phyloP scores from a whole-genome alignment of 2,329 filamentous ascomycete genomes.

The Epichloe aotearoae region DNA sequence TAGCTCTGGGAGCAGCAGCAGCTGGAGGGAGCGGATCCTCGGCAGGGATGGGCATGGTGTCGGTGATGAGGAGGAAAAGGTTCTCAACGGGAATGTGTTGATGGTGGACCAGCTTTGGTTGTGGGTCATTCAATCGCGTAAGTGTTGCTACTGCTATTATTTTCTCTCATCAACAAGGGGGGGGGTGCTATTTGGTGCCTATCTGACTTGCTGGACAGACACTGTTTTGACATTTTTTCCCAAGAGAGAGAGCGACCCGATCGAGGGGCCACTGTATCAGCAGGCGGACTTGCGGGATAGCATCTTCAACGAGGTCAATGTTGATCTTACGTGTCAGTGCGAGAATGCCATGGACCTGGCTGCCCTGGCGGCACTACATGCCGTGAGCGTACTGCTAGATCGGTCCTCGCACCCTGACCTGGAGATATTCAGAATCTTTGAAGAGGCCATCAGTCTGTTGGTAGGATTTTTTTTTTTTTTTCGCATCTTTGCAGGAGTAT shows the following conservation, averaged over 20 bases:
- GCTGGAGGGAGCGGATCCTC: slow-evolving; percentile 15
- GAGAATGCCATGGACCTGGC: slow-evolving; percentile 50
- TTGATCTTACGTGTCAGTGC: slow-evolving; percentile 47
- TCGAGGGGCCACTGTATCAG: slow-evolving; percentile 41
- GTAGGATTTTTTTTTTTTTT: slow-evolving; percentile 21
- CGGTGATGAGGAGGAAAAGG: slow-evolving; percentile 21
- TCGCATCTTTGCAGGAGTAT: not conserved
- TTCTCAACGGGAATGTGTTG: slow-evolving; percentile 43
- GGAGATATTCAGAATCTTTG: slow-evolving; percentile 51
- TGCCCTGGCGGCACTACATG: slow-evolving; percentile 47
- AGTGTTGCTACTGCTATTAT: slow-evolving; percentile 11
- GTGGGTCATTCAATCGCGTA: slow-evolving; percentile 41
- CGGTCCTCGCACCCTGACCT: slow-evolving; percentile 46
- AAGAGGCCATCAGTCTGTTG: slow-evolving; percentile 51
- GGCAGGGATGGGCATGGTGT: slow-evolving; percentile 9
- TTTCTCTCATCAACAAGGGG: no score
- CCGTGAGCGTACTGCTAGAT: slow-evolving; percentile 48
- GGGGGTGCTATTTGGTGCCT: not conserved
- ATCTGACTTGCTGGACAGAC: slow-evolving; percentile 19
- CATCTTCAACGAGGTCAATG: slow-evolving; percentile 53
- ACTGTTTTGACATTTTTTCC: slow-evolving; percentile 43
- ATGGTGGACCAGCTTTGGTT: slow-evolving; percentile 58
- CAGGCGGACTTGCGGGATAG: slow-evolving; percentile 50
- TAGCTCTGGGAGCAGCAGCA: slow-evolving; percentile 10
- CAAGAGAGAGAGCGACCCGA: slow-evolving; percentile 38